Evolutionary conservation across 2,329 filamentous ascomycete genomes (phyloP).

Genomic region (Beauveria sp.): DNA sequence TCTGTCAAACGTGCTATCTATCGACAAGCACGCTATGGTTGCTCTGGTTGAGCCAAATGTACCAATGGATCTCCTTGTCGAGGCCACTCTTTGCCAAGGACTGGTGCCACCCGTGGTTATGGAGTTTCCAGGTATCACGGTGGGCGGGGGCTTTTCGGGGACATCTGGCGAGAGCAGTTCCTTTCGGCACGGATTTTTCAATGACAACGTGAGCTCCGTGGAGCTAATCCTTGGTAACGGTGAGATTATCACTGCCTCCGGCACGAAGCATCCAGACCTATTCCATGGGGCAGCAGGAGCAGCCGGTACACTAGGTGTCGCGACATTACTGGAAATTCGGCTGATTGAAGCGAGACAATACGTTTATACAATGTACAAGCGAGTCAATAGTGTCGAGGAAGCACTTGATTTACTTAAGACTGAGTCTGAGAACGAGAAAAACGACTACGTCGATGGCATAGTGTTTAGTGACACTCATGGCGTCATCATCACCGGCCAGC

Average conservation of each 20-base stretch:
- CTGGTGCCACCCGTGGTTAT: conserved; percentile 60
- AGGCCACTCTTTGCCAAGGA: conserved; percentile 45
- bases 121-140: conserved; percentile 65
- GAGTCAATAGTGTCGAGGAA: conserved; percentile 32
- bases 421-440: conserved; percentile 13
- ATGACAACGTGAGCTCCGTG: conserved; percentile 51
- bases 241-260: conserved; percentile 40
- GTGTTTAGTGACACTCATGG: conserved; percentile 40
- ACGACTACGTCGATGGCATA: conserved; percentile 57
- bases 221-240: conserved; percentile 58
- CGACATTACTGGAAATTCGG: conserved; percentile 51
- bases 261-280: conserved; percentile 41
- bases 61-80: conserved; percentile 56
- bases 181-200: conserved; percentile 60
- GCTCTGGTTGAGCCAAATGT: conserved; percentile 59
- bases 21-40: too few species aligned
- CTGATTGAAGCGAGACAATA: conserved; percentile 45
- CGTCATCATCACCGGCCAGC: conserved; percentile 45
- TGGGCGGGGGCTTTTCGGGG: conserved; percentile 58
- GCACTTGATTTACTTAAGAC: conserved; percentile 32
- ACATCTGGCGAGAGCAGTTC: conserved; percentile 61
- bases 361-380: conserved; percentile 48
- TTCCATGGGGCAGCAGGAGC: conserved; percentile 53
- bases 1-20: too few species aligned
- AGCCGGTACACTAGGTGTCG: conserved; percentile 53